Base-by-base conservation (phyloP, 2,329 filamentous ascomycete genomes). In the Pseudocercospora fijiensis region DNA sequence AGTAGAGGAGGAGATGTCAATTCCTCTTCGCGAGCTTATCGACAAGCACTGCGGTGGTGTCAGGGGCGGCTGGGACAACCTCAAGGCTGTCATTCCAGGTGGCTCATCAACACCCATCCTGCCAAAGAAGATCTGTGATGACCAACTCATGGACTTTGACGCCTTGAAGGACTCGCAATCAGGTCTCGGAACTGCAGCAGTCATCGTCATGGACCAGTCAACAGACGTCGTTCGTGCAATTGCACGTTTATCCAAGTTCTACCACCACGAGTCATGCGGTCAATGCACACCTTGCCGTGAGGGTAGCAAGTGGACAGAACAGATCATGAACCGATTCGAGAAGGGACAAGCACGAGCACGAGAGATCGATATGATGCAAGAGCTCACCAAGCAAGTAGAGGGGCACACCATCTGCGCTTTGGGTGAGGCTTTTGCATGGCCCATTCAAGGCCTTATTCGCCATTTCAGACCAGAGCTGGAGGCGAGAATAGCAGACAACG, bases 281-380 rank as follows among this genome's bases (percentile, higher is more conserved):
- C 95, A 99, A 83, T 99, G 95, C 84, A 99, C 95, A 63, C 95
- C 95, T n/a, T 99, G 95, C 86, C 90, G 95, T 77, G 95, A 99
- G 82, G 95, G 95, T 70, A 96, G 90, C 84, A 97, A 96, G 83
- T 99, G 95, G 95, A 97, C 94, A 10, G 90, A 96, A 80, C 93
- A 99, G 84, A 98, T 99, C 79, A 98, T 99, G 95, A 84, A 90
- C 79, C 90, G 95, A 62, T 96, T 99, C 73, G 92, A 96, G 84
- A 90, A 90, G 78, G 95, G 95, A 64, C 87, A 91, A 79, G 95
- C 91, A 65, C 88, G 91, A 67, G 88, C 89, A 79, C 86, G 95
- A 66, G 95, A 99, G 82, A 99, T 99, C 77, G 95, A 99, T 78
- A 99, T 99, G 95, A 86, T 99, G 71, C 95, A 97, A 83, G 95